phyloP scores from a whole-genome alignment of 805 yeast species.

The Geotrichum ghanense region DNA sequence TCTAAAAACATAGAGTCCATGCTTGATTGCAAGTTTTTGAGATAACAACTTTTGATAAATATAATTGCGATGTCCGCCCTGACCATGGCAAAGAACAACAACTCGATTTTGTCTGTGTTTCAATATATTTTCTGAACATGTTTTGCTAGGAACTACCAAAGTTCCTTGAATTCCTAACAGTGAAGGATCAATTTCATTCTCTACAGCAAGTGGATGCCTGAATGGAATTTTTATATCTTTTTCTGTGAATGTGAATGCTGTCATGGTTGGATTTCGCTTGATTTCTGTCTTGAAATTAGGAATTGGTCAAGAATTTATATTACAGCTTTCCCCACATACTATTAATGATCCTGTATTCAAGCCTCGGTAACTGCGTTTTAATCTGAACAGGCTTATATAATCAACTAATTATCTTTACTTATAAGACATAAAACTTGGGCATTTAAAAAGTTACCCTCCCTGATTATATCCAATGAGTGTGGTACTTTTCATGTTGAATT shows the following conservation, averaged over 20 bases:
- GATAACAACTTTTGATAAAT: conserved; percentile 62
- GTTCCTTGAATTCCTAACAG: not conserved
- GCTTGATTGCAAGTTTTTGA: conserved; percentile 39
- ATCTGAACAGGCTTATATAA: no score
- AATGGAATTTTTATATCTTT: not conserved
- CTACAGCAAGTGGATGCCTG: not conserved
- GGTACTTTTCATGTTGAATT: no score
- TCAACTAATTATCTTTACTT: no score
- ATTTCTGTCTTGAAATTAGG: no score
- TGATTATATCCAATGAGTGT: no score
- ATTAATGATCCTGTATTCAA: no score
- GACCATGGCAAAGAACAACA: conserved; percentile 70
- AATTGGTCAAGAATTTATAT: no score
- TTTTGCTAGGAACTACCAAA: not conserved
- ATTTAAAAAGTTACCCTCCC: no score
- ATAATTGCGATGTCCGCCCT: conserved; percentile 73
- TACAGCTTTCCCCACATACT: no score
- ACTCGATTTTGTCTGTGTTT: conserved; percentile 18
- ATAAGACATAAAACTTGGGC: no score
- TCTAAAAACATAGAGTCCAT: conserved; percentile 57
- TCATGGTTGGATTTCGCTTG: not conserved
- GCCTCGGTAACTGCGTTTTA: no score
- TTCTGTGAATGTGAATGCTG: not conserved
- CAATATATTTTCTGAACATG: not conserved
- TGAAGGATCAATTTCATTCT: not conserved